A percentile compares a stretch with the other conserved stretches of the same genome.
Evolutionary conservation across 257 asterid genomes (phyloP).

Genomic region (Apocynum venetum): DNA sequence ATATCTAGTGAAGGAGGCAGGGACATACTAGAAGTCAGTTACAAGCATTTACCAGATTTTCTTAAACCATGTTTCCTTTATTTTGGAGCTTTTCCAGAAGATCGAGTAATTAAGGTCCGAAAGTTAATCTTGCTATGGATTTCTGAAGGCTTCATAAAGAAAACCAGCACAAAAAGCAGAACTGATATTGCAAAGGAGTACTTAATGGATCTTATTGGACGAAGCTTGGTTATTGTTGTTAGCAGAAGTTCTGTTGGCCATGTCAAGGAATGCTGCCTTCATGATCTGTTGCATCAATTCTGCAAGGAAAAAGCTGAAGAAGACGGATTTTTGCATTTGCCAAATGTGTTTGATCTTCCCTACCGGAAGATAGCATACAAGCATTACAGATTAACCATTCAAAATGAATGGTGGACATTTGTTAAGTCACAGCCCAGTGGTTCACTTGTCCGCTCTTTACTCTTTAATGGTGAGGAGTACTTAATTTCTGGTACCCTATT

Average conservation of each 20-base stretch:
- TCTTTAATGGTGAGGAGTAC: not conserved
- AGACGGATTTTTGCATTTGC: not conserved
- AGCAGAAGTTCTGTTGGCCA: slow-evolving; percentile 1
- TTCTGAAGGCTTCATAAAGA: slow-evolving; percentile 9
- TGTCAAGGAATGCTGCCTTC: slow-evolving; percentile 13
- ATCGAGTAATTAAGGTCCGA: not conserved
- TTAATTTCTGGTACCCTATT: not conserved
- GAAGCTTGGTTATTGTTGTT: slow-evolving; percentile 3
- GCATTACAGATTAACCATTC: not conserved
- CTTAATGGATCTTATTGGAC: slow-evolving; percentile 7
- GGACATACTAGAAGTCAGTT: not conserved
- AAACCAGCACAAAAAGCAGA: not conserved
- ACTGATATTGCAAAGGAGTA: slow-evolving; percentile 6
- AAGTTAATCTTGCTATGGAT: slow-evolving; percentile 6
- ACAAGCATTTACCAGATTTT: not conserved
- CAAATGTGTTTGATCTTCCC: not conserved
- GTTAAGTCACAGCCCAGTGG: not conserved
- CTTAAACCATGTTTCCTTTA: slow-evolving; percentile 21
- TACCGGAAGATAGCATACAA: too few species aligned
- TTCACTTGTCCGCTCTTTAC: not conserved
- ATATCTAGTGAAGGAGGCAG: not conserved
- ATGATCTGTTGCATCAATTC: slow-evolving; percentile 11
- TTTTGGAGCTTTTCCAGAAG: slow-evolving; percentile 12
- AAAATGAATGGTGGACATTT: not conserved
- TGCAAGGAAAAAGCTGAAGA: slow-evolving; percentile 9